phyloP scores from a whole-genome alignment of 1,284 basidiomycete genomes.

The Schizophyllum amplum region DNA sequence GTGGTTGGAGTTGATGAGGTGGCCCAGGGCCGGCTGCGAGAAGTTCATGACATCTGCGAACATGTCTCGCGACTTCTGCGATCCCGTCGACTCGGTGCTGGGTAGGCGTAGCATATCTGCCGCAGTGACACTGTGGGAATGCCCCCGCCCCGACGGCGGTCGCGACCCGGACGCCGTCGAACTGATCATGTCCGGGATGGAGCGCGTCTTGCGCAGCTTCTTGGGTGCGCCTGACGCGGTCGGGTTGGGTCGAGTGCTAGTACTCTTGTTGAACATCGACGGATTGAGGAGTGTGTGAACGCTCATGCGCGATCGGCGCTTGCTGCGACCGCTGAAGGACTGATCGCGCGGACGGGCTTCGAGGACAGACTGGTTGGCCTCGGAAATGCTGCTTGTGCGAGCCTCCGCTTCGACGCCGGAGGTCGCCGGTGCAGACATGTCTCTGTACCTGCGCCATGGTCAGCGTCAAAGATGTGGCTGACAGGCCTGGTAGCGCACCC shows the following conservation, averaged over 20 bases:
- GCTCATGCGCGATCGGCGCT: slow-evolving; percentile 59
- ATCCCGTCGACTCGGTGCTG: slow-evolving; percentile 13
- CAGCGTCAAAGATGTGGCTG: slow-evolving; percentile 1
- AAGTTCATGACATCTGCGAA: slow-evolving; percentile 64
- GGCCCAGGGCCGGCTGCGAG: slow-evolving; percentile 24
- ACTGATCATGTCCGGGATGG: slow-evolving; percentile 54
- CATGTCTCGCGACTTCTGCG: slow-evolving; percentile 35
- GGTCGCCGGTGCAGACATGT: slow-evolving; percentile 28
- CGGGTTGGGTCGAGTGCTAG: slow-evolving; percentile 24
- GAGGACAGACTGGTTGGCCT: too few species aligned
- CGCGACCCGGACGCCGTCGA: slow-evolving; percentile 15
- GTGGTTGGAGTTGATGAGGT: slow-evolving; percentile 28
- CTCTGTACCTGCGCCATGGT: neutral
- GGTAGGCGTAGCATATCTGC: slow-evolving; percentile 47
- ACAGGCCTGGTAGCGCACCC: slow-evolving; percentile 39
- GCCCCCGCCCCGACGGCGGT: slow-evolving; percentile 43
- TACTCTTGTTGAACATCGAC: slow-evolving; percentile 27
- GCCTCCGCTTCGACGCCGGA: slow-evolving; percentile 10
- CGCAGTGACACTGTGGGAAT: slow-evolving; percentile 72
- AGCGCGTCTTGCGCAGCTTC: slow-evolving; percentile 60
- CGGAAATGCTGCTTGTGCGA: neutral
- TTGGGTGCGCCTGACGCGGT: slow-evolving; percentile 19
- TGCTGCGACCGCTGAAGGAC: slow-evolving; percentile 18
- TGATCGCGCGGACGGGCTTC: slow-evolving; percentile 14
- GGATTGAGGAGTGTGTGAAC: slow-evolving; percentile 53